phyloP scores from a whole-genome alignment of 2,329 filamentous ascomycete genomes.

The Beauveria medogensis region DNA sequence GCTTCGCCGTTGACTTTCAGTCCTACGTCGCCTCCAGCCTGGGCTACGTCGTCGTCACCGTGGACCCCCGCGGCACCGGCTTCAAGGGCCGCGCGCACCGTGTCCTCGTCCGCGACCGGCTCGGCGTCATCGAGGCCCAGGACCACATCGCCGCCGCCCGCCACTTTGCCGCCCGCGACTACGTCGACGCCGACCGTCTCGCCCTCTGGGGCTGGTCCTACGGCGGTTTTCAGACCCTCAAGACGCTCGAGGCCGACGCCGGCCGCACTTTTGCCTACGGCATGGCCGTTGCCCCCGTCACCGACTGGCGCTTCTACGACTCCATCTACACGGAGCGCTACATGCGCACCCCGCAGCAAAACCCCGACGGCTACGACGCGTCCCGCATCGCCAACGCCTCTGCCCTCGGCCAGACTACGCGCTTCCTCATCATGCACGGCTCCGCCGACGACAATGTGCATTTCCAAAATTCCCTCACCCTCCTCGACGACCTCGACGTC shows the following conservation, averaged over 20 bases:
- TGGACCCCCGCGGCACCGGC: constrained; percentile 89
- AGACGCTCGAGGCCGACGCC: constrained; percentile 85
- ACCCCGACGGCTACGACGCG: constrained; percentile 66
- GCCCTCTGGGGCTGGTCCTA: constrained; percentile 99
- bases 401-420: constrained; percentile 66
- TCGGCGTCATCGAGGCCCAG: constrained; percentile 75
- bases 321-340: constrained; percentile 92
- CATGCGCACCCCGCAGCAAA: constrained; percentile 89
- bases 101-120: constrained; percentile 71
- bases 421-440: constrained; percentile 94
- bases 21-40: constrained; percentile 77
- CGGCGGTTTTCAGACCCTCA: constrained; percentile 89
- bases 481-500: constrained; percentile 81
- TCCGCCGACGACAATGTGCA: constrained; percentile 97
- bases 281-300: constrained; percentile 98
- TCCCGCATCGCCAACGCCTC: constrained; percentile 66
- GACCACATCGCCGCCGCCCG: constrained; percentile 91
- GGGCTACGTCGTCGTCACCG: constrained; percentile 89
- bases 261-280: constrained; percentile 90
- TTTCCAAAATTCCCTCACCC: constrained; percentile 82
- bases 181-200: constrained; percentile 74
- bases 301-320: constrained; percentile 95
- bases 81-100: constrained; percentile 79
- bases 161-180: constrained; percentile 70
- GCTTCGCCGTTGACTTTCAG: constrained; percentile 81